These are phyloP conservation scores for Orbilia ellipsospora DNA, from an alignment of 2,329 filamentous ascomycete genomes.

Conservation along the genomic window DNA sequence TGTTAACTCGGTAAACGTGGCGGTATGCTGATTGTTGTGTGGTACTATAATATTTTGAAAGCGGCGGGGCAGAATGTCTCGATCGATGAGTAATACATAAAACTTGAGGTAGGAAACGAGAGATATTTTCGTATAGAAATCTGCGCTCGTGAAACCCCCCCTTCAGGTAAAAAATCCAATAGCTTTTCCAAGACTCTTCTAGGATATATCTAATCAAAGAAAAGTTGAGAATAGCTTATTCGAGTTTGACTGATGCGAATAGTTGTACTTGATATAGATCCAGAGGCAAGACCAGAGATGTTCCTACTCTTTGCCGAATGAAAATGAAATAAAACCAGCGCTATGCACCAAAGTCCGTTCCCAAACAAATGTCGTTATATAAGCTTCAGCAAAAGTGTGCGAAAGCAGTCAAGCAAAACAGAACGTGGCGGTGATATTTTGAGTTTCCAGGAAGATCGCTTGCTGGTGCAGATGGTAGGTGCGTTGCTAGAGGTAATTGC, in stretches of 20 bases:
- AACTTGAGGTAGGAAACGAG: conserved; percentile 30
- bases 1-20: conserved; percentile 31
- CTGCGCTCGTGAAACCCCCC: background rate
- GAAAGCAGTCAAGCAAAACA: conserved; percentile 53
- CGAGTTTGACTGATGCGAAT: conserved; percentile 11
- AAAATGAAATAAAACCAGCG: conserved; percentile 56
- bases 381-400: conserved; percentile 49
- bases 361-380: conserved; percentile 55
- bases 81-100: conserved; percentile 55
- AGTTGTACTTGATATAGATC: conserved; percentile 48
- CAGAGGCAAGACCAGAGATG: conserved; percentile 19
- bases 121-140: conserved; percentile 12
- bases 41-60: conserved; percentile 55
- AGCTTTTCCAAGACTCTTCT: no score
- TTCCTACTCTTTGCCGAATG: conserved; percentile 43
- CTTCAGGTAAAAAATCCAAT: no score
- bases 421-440: conserved; percentile 54
- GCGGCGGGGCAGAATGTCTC: conserved; percentile 42
- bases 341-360: conserved; percentile 55
- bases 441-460: conserved; percentile 48
- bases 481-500: conserved; percentile 9
- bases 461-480: conserved; percentile 24
- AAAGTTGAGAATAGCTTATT: conserved; percentile 7
- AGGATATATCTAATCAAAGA: no score
- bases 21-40: conserved; percentile 41